phyloP scores from a whole-genome alignment of 2,329 filamentous ascomycete genomes.

The Cucurbitaria berberidis region DNA sequence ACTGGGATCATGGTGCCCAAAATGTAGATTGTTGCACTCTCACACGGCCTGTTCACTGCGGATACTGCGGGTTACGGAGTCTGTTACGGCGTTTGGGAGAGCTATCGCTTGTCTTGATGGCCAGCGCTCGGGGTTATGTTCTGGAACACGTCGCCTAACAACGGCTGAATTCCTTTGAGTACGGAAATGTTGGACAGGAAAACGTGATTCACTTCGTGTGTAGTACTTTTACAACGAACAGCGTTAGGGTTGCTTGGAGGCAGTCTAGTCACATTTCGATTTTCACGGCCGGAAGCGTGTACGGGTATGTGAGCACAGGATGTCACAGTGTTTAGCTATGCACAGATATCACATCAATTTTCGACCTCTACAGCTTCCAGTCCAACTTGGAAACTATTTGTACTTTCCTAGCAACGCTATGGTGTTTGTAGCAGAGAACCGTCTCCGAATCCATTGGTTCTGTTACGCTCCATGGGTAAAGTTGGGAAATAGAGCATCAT shows the following conservation, averaged over 20 bases:
- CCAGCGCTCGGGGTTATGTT: slow-evolving; percentile 1
- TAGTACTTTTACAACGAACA: slow-evolving; percentile 17
- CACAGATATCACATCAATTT: slow-evolving; percentile 1
- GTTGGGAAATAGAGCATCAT: no score
- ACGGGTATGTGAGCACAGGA: slow-evolving; percentile 9
- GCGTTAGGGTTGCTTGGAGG: background rate
- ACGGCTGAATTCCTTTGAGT: slow-evolving; percentile 7
- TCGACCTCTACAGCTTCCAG: no score
- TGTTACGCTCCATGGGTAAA: no score
- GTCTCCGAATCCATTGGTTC: no score
- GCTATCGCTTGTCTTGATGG: slow-evolving; percentile 6
- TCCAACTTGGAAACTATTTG: no score
- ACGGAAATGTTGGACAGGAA: background rate
- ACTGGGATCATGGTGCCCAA: slow-evolving; percentile 15
- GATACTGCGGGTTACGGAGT: slow-evolving; percentile 10
- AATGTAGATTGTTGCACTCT: slow-evolving; percentile 25
- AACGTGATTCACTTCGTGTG: slow-evolving; percentile 26
- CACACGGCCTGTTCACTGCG: slow-evolving; percentile 19
- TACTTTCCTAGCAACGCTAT: no score
- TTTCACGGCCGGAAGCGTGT: slow-evolving; percentile 11
- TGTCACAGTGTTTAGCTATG: background rate
- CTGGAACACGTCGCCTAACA: slow-evolving; percentile 6
- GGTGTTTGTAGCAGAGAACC: no score
- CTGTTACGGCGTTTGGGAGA: slow-evolving; percentile 25
- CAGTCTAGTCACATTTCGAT: background rate